Base-by-base conservation (phyloP, 257 asterid genomes). In the Fraxinus anomala region DNA sequence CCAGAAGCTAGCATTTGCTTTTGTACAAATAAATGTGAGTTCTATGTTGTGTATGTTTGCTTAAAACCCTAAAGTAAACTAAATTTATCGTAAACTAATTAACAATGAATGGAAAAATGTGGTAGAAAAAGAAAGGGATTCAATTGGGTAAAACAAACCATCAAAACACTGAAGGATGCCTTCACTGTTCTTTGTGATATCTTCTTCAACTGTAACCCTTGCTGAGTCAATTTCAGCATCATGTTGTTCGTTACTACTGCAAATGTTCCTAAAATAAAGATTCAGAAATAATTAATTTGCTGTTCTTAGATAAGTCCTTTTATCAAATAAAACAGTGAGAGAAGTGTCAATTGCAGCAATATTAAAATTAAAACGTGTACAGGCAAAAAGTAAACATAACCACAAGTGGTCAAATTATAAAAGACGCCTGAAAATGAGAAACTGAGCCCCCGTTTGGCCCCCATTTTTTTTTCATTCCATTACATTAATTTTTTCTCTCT, bases 201-300 rank as follows among this genome's bases (percentile, higher is more conserved):
- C 96, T 75, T 88, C 97, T 84, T 90, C 95, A 63, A 88, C 90
- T 36, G 85, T 76, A 72, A 73, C 81, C 84, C 90, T 88, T 42
- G 94, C 88, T 51, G 90, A 78, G 81, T 81, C 93, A 24, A 93
- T 68, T 68, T 88, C 96, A 71, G 85, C 83, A 78, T 84, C 83
- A 79, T 93, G 96, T 69, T 88, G 86, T 74, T 91, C 93, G 74
- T 90, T 90, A 73, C 77, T 49, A 37, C 89, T 82, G 78, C 81
- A 80, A 73, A 86, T 76, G 81, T 73, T 82, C 88, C 98, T 93
- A 89, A 73, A 86, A 82, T 54, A 79, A 39, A 73, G 14, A 73
- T 42, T 30, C 11, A 40, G 26, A 49, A 33, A 67, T 81, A 28
- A 73, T 24, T 65, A 61, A 23, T 10, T 61, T 61, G 11, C 16